Base-by-base conservation (phyloP, 345 rosid genomes). In the Hypericum perforatum region DNA sequence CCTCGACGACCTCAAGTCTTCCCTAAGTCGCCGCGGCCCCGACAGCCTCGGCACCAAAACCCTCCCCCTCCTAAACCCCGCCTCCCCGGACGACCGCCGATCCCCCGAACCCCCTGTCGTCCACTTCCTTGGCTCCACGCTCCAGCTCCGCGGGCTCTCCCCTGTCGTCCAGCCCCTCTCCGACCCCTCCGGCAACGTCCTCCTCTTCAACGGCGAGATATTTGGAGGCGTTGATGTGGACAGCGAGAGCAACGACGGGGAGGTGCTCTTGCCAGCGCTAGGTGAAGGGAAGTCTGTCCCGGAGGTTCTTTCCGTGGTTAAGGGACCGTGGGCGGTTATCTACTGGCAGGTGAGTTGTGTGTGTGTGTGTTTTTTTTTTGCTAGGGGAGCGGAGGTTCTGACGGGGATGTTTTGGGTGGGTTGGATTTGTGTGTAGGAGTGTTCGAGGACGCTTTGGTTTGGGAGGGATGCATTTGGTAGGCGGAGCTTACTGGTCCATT, bases 401-500 rank as follows among this genome's bases (percentile, higher is more conserved):
- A 12, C 42, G 53, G 14, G 4, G 7, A 1, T 10, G 36, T 14
- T 43, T 61, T 38, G 5, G 36, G 4, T 22, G 62, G 51, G 60
- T 22, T 7, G 44, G 63, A 45, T 1, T 57, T 22, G 55, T 60
- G 39, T 51, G 57, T 56, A 86, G 97, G 73, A 77, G 66, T 69
- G 76, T 71, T 78, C 94, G 40, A 80, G 67, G 71, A 86, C 91
- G 9, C n/a, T 86, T 22, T 87, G 96, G 92, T 90, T 90, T 75
- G 92, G 89, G 71, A 73, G 84, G 53, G 98, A 90, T 76, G 89
- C 87, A 10, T 79, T 84, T 64, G 92, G 96, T 41, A 70, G 96
- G 60, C 71, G 96, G 71, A 87, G 98, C 62, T 84, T 91, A n/a
- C 89, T 91, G 69, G 89, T 87, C 70, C 96, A 85, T 61, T 81